phyloP scores from a whole-genome alignment of 331 rosid species.

The Quercus lobata region DNA sequence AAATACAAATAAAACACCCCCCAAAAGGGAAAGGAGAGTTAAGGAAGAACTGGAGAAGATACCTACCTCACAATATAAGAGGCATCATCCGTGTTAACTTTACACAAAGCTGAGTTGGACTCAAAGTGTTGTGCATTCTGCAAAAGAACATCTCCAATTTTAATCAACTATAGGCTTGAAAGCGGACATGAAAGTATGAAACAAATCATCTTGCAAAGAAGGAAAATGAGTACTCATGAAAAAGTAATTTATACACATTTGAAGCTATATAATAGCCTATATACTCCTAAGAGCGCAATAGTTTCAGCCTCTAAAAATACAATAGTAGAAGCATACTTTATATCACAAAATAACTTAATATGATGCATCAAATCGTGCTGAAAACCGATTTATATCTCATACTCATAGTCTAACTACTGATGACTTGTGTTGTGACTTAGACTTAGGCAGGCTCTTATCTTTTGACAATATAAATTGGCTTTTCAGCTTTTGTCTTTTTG shows the following conservation, averaged over 20 bases:
- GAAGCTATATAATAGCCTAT: neutral
- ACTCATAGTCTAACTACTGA: too few relatives aligned
- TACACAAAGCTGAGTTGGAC: slow-evolving; percentile 80
- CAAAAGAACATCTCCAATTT: slow-evolving; percentile 17
- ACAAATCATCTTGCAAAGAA: neutral
- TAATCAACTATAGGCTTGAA: neutral
- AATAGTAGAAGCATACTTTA: neutral
- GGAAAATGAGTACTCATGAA: neutral
- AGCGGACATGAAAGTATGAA: neutral
- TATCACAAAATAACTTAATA: neutral
- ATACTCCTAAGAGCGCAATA: neutral
- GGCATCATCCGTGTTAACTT: slow-evolving; percentile 59
- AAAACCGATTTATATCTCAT: neutral
- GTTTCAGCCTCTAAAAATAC: neutral
- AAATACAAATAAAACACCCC: neutral
- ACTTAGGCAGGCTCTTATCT: too few relatives aligned
- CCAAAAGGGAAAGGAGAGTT: neutral
- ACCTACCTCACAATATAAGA: slow-evolving; percentile 74
- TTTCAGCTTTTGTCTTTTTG: too few relatives aligned
- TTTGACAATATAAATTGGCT: too few relatives aligned
- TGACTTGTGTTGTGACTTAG: too few relatives aligned
- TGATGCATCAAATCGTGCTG: neutral
- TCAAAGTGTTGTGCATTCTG: slow-evolving; percentile 90
- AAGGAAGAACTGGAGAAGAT: slow-evolving; percentile 5
- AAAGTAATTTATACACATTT: neutral